These are phyloP conservation scores for Lavandula angustifolia DNA, from an alignment of 257 asterid species.

Conservation along the genomic window DNA sequence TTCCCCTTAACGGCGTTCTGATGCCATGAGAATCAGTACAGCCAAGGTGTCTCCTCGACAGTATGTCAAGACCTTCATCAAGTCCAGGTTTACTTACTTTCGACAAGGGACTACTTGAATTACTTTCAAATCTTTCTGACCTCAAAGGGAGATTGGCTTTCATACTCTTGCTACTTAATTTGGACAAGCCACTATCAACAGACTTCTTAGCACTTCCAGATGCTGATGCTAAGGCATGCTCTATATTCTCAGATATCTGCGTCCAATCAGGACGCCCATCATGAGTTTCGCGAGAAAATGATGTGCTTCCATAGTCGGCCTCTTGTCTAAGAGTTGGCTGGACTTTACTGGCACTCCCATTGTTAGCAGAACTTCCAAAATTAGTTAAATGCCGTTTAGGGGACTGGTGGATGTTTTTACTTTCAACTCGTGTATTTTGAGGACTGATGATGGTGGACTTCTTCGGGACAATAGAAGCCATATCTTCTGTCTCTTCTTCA, in stretches of 20 bases:
- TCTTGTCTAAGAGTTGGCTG: conserved; percentile 43
- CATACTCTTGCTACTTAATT: conserved; percentile 36
- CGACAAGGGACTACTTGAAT: conserved; percentile 36
- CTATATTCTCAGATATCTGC: conserved; percentile 33
- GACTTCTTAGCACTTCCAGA: conserved; percentile 45
- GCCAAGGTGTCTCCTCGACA: conserved; percentile 33
- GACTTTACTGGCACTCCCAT: conserved; percentile 33
- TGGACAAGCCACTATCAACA: conserved; percentile 39
- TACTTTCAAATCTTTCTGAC: conserved; percentile 40
- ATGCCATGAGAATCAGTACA: conserved; percentile 30
- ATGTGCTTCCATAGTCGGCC: conserved; percentile 21
- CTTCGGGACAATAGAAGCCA: conserved; percentile 36
- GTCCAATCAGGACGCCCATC: conserved; percentile 29
- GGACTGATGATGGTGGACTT: conserved; percentile 43
- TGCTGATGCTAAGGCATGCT: conserved; percentile 37
- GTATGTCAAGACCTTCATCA: conserved; percentile 37
- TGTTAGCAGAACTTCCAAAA: conserved; percentile 34
- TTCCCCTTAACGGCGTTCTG: conserved; percentile 38
- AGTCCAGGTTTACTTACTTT: conserved; percentile 30
- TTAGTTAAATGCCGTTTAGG: conserved; percentile 39
- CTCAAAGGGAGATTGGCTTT: conserved; percentile 39
- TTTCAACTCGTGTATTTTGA: conserved; percentile 33
- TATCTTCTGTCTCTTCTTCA: conserved; percentile 73
- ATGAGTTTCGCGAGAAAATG: conserved; percentile 34
- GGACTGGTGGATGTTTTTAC: conserved; percentile 38